Conservation (phyloP, 2,329 filamentous ascomycete genomes). For the Xylaria sp. region DNA sequence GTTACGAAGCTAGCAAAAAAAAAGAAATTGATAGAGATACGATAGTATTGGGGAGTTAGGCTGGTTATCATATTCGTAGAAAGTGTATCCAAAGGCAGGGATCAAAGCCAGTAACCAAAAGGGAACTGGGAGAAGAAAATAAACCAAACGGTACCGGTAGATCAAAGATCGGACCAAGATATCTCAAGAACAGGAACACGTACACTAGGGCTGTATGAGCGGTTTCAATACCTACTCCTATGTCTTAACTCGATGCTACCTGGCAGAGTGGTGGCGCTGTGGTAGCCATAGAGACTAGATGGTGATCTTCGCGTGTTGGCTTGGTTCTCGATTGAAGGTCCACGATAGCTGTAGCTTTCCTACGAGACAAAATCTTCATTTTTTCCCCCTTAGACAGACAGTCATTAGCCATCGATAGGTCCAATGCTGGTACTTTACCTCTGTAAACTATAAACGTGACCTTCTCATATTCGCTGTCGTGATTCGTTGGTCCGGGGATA, state of each 20-base stretch:
- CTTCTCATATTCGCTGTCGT: not conserved
- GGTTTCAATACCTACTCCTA: not conserved
- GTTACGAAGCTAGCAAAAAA: not conserved
- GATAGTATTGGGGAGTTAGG: not conserved
- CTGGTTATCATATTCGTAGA: not conserved
- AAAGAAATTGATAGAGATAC: not conserved
- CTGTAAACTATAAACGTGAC: not conserved
- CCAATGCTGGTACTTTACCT: not conserved
- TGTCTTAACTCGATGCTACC: not conserved
- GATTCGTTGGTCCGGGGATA: not conserved
- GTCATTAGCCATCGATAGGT: not conserved
- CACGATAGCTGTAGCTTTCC: not conserved
- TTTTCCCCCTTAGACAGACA: no score
- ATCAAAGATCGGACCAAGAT: conserved; percentile 4
- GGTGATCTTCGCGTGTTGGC: not conserved
- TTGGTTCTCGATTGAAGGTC: not conserved
- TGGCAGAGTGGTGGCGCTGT: not conserved
- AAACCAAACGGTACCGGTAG: not conserved
- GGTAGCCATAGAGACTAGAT: not conserved
- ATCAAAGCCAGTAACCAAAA: not conserved
- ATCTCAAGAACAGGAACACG: not conserved
- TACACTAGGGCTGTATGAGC: conserved; percentile 6
- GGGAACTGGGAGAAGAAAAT: not conserved
- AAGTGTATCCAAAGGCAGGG: not conserved
- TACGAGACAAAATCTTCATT: not conserved